Conservation (phyloP, 2,329 filamentous ascomycete species). For the Tolypocladium endophyticum region DNA sequence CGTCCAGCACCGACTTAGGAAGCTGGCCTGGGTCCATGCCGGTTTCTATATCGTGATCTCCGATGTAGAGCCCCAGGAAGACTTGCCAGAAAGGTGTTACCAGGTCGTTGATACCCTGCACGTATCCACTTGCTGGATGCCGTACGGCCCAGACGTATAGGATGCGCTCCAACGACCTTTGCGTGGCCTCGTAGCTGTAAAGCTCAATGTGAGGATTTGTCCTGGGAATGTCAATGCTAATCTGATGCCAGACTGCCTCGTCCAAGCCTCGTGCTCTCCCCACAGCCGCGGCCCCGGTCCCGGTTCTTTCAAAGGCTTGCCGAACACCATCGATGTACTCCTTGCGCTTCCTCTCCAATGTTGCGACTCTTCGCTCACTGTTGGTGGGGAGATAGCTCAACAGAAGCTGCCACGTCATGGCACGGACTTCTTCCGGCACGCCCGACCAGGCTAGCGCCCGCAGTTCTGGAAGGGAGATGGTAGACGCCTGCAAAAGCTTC, state of each 20-base stretch:
- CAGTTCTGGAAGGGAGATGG: conserved; percentile 75
- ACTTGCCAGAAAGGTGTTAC: conserved; percentile 98
- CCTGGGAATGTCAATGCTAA: conserved; percentile 93
- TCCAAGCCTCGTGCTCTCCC: conserved; percentile 62
- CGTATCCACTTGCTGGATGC: conserved; percentile 93
- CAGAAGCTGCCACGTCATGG: conserved; percentile 97
- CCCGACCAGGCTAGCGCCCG: conserved; percentile 87
- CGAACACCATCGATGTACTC: conserved; percentile 91
- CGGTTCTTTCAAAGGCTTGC: conserved; percentile 58
- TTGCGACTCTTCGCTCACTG: conserved; percentile 81
- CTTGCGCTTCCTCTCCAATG: conserved; percentile 86
- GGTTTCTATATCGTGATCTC: conserved; percentile 81
- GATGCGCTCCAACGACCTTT: conserved; percentile 86
- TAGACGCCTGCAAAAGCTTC: conserved; percentile 82
- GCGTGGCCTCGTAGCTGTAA: conserved; percentile 92
- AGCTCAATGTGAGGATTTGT: conserved; percentile 94
- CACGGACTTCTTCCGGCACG: conserved; percentile 85
- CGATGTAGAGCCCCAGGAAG: conserved; percentile 88
- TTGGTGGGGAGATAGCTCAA: conserved; percentile 95
- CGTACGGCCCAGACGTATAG: conserved; percentile 96
- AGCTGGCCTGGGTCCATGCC: conserved; percentile 97
- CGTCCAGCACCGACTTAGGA: conserved; percentile 81
- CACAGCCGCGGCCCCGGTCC: conserved; percentile 27
- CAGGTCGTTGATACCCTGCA: conserved; percentile 96
- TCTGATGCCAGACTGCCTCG: conserved; percentile 98